Conservation (phyloP, 192 early-diverging fungal genomes). For the Backusella tarrabulga region DNA sequence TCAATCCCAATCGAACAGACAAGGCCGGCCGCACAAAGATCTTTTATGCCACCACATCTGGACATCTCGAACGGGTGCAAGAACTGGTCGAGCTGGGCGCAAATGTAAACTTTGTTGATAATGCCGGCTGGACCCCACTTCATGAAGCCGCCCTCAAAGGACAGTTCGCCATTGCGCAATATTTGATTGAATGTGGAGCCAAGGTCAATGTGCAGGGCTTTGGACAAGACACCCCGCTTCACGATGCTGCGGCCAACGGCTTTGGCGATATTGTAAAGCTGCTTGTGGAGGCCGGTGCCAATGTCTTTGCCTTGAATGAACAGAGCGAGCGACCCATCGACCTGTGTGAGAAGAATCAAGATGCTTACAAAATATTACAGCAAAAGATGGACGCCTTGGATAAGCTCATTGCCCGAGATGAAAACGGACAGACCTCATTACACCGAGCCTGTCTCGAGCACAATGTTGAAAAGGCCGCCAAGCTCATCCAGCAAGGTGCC, state of each 20-base stretch:
- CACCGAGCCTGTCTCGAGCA: conserved; percentile 47
- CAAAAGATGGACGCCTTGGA: conserved; percentile 35
- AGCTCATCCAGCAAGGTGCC: conserved; percentile 59
- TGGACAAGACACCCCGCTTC: conserved; percentile 65
- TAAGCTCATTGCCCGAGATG: conserved; percentile 36
- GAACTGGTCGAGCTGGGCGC: conserved; percentile 54
- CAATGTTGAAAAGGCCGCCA: conserved; percentile 42
- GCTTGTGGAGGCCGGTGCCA: conserved; percentile 52
- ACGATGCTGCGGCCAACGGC: conserved; percentile 55
- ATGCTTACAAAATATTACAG: conserved; percentile 32
- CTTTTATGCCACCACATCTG: conserved; percentile 50
- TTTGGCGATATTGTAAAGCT: conserved; percentile 45
- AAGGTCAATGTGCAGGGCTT: conserved; percentile 56
- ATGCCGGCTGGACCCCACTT: conserved; percentile 63
- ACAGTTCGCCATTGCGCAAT: conserved; percentile 43
- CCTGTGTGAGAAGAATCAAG: conserved; percentile 39
- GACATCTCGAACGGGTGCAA: conserved; percentile 55
- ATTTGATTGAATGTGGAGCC: conserved; percentile 53
- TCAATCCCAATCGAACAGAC: conserved; percentile 35
- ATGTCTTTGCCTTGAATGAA: conserved; percentile 49
- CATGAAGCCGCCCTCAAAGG: conserved; percentile 56
- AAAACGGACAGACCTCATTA: conserved; percentile 48
- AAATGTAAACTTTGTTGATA: conserved; percentile 58
- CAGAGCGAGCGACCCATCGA: conserved; percentile 40
- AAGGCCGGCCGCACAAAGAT: conserved; percentile 49